Conservation (phyloP, 2,329 filamentous ascomycete genomes). For the Thielaviopsis ethacetica region DNA sequence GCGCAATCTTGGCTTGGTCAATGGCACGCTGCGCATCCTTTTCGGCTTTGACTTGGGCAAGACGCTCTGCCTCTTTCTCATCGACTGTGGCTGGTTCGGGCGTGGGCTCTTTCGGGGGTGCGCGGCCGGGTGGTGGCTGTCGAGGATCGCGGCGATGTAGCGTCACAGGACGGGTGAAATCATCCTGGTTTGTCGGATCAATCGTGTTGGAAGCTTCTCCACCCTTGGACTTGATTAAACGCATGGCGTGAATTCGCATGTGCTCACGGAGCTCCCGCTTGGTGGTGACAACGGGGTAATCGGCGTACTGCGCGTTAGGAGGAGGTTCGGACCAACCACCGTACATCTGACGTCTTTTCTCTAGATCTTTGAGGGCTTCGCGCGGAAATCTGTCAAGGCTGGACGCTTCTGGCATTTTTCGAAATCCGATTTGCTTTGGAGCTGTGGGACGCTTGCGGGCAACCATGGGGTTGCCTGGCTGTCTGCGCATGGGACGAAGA, state of each 20-base stretch:
- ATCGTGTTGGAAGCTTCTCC: conserved; percentile 37
- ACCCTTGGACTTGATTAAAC: conserved; percentile 45
- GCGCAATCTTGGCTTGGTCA: conserved; percentile 85
- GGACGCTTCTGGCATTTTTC: conserved; percentile 6
- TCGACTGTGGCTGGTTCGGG: conserved; percentile 29
- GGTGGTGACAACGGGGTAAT: conserved; percentile 61
- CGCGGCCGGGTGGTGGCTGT: conserved; percentile 45
- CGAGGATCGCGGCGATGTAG: conserved; percentile 79
- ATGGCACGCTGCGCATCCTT: conserved; percentile 73
- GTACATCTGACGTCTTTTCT: conserved; percentile 28
- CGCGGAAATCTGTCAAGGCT: conserved; percentile 4
- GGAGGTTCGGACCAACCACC: conserved; percentile 42
- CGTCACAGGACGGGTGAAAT: conserved; percentile 77
- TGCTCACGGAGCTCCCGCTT: conserved; percentile 67
- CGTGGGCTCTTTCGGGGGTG: conserved; percentile 37
- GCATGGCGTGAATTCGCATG: conserved; percentile 74
- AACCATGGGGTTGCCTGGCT: conserved; percentile 11
- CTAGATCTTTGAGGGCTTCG: conserved; percentile 16
- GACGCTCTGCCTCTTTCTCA: conserved; percentile 42
- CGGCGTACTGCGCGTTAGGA: conserved; percentile 30
- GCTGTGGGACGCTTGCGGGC: conserved; percentile 6
- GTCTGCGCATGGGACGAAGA: conserved; percentile 7
- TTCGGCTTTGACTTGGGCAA: conserved; percentile 59
- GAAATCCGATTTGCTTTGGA: conserved; percentile 10
- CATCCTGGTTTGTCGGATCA: conserved; percentile 51